A percentile compares a stretch with the other conserved stretches of the same genome.
Conservation (phyloP, 257 asterid species). For the Capsicum pubescens region DNA sequence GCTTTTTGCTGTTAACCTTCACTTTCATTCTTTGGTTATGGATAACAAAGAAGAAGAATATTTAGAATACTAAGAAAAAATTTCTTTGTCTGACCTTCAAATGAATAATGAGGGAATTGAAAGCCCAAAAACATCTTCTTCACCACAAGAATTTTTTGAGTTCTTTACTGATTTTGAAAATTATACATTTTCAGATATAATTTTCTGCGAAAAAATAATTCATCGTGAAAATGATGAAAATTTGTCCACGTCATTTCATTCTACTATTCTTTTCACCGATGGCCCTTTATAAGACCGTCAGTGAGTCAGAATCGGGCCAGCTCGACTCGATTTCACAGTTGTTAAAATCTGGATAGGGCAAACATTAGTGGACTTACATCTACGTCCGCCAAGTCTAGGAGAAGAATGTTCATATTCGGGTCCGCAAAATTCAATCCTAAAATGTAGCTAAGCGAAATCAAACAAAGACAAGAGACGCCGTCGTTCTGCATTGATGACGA, state of each 20-base stretch:
- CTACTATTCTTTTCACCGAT: not conserved
- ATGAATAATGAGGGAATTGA: not conserved
- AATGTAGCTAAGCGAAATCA: slow-evolving; percentile 72
- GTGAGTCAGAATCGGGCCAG: not conserved
- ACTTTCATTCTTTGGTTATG: too few species aligned
- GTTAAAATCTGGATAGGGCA: slow-evolving; percentile 39
- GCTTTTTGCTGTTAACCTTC: too few species aligned
- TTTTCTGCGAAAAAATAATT: not conserved
- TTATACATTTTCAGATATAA: not conserved
- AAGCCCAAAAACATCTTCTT: not conserved
- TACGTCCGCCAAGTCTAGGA: slow-evolving; percentile 66
- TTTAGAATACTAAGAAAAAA: not conserved
- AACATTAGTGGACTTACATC: slow-evolving; percentile 66
- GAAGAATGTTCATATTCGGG: slow-evolving; percentile 79
- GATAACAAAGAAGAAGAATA: not conserved
- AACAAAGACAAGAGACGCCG: slow-evolving; percentile 54
- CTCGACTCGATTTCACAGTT: not conserved
- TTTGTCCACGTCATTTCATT: not conserved
- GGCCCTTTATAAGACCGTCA: not conserved
- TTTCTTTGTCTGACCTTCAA: slow-evolving; percentile 4
- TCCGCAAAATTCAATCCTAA: slow-evolving; percentile 76
- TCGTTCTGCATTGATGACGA: not conserved
- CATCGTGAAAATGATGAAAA: not conserved
- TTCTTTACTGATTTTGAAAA: not conserved
- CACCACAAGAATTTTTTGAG: not conserved